Evolutionary conservation across 805 yeast species (phyloP).

Genomic region (Hyphopichia homilentoma): DNA sequence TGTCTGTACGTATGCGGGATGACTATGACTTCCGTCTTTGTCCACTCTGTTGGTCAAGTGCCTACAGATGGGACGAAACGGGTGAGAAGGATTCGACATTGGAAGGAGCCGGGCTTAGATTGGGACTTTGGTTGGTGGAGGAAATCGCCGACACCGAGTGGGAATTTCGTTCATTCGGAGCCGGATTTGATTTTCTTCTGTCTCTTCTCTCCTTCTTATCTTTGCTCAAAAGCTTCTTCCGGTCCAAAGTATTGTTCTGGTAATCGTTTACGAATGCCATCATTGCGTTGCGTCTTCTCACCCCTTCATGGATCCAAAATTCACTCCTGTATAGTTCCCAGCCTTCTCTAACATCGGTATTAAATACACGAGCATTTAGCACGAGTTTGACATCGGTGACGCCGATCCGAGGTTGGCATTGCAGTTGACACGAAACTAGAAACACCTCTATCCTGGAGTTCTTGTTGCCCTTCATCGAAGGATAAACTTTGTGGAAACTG

Average conservation of each 20-base stretch:
- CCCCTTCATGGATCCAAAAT: constrained; percentile 86
- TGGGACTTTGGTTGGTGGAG: no score
- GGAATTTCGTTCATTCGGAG: constrained; percentile 2
- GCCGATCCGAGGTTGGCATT: constrained; percentile 63
- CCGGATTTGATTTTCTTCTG: constrained; percentile 21
- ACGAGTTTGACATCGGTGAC: constrained; percentile 73
- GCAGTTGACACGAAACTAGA: constrained; percentile 38
- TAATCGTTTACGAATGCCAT: constrained; percentile 22
- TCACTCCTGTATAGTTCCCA: constrained; percentile 95
- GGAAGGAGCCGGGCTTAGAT: no score
- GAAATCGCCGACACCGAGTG: no score
- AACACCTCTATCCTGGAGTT: constrained; percentile 34
- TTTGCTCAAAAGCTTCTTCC: constrained; percentile 26
- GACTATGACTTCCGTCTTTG: no score
- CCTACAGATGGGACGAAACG: no score
- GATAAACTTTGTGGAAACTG: constrained; percentile 32
- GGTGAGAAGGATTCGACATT: no score
- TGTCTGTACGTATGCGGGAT: no score
- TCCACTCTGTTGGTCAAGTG: no score
- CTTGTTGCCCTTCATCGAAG: constrained; percentile 26
- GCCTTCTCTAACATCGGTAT: constrained; percentile 79
- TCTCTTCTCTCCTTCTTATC: constrained; percentile 41
- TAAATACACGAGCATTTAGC: constrained; percentile 76
- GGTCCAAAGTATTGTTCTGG: constrained; percentile 13
- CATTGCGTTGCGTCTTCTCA: constrained; percentile 46